Conservation (phyloP, 768 basidiomycete species). For the Phlegmacium glaucopus region DNA sequence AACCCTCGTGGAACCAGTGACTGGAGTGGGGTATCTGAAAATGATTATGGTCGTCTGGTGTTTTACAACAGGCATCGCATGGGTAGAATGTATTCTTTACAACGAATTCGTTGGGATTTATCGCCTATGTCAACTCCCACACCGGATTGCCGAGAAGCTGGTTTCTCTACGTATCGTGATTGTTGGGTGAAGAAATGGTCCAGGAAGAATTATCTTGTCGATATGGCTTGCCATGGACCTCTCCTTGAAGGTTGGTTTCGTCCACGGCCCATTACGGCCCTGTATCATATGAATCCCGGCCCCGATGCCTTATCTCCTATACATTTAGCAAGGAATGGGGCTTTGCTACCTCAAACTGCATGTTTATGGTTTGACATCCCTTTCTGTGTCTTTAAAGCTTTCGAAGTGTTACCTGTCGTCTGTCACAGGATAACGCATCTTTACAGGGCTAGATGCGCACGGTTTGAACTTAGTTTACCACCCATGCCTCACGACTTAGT, state of each 20-base stretch:
- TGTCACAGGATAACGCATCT: constrained; percentile 63
- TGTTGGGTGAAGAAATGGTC: constrained; percentile 58
- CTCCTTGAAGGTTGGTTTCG: constrained; percentile 54
- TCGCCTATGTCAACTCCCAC: constrained; percentile 59
- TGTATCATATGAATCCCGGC: constrained; percentile 28
- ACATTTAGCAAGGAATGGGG: constrained; percentile 9
- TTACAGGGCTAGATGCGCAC: constrained; percentile 55
- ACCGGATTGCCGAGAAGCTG: constrained; percentile 45
- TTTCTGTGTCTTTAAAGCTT: constrained; percentile 43
- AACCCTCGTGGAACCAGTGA: constrained; percentile 49
- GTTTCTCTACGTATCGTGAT: constrained; percentile 51
- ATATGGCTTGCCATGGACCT: constrained; percentile 54
- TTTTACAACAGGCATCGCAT: constrained; percentile 52
- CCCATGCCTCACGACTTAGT: constrained; percentile 54
- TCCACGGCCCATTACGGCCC: constrained; percentile 37
- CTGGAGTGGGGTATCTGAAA: constrained; percentile 52
- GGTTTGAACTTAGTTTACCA: constrained; percentile 57
- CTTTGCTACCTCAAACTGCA: constrained; percentile 38
- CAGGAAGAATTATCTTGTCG: constrained; percentile 37
- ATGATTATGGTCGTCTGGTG: constrained; percentile 46
- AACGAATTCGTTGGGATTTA: constrained; percentile 59
- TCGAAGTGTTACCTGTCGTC: constrained; percentile 62
- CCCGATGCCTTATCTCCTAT: background rate
- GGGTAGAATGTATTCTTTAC: constrained; percentile 56
- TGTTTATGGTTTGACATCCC: constrained; percentile 59